phyloP scores from a whole-genome alignment of 495 filamentous ascomycete genomes.

The Amorphotheca resinae region DNA sequence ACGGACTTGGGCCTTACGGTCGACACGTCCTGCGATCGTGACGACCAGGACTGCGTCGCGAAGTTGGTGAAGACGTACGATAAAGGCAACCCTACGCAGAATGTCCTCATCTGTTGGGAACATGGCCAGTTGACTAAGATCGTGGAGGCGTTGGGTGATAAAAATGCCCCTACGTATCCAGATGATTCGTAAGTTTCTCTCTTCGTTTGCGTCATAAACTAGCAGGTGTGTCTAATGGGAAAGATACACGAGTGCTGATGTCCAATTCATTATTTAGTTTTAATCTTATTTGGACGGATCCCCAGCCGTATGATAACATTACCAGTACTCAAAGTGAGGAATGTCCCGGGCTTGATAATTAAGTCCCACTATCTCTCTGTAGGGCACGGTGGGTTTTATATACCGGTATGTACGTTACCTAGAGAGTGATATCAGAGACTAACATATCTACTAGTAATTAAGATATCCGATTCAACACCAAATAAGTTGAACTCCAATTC shows the following conservation, averaged over 20 bases:
- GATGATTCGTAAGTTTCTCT: constrained; percentile 14
- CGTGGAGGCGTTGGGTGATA: constrained; percentile 27
- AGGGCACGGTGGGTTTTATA: too few relatives aligned
- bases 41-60: constrained; percentile 35
- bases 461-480: too few relatives aligned
- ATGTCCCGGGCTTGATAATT: constrained; percentile 33
- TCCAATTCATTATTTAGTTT: constrained; percentile 1
- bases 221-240: background rate
- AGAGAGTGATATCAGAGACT: too few relatives aligned
- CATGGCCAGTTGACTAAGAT: constrained; percentile 39
- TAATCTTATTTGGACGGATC: constrained; percentile 38
- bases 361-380: too few relatives aligned
- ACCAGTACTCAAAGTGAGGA: constrained; percentile 27
- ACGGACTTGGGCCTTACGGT: constrained; percentile 39
- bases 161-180: constrained; percentile 8
- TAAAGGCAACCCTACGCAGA: constrained; percentile 24
- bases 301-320: constrained; percentile 28
- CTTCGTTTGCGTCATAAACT: background rate
- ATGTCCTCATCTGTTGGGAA: constrained; percentile 49
- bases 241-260: background rate
- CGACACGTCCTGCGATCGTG: constrained; percentile 35
- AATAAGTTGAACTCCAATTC: too few relatives aligned
- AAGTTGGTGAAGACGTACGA: constrained; percentile 29
- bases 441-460: too few relatives aligned
- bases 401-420: too few relatives aligned